Evolutionary conservation across 495 filamentous ascomycete genomes (phyloP).

Genomic region (Hypoxylon fuscum): DNA sequence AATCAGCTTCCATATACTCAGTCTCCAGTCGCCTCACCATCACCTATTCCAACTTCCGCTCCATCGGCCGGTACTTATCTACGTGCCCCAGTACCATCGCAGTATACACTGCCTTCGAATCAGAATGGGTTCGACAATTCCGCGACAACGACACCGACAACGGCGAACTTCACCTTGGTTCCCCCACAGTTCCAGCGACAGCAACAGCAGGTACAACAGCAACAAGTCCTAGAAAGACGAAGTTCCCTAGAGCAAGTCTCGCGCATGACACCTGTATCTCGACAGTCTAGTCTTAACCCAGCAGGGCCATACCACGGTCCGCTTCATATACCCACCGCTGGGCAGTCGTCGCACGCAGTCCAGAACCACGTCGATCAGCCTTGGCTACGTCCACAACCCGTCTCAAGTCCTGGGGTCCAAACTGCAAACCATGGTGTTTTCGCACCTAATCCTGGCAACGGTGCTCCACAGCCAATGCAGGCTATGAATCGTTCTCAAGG

Average conservation of each 20-base stretch:
- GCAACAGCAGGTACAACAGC: constrained; percentile 4
- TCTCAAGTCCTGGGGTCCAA: not conserved
- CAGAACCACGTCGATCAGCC: constrained; percentile 6
- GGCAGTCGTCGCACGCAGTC: not conserved
- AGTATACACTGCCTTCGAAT: constrained; percentile 4
- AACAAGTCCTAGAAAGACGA: too few species aligned
- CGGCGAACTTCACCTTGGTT: too few species aligned
- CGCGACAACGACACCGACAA: not conserved
- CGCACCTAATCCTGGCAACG: not conserved
- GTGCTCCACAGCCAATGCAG: not conserved
- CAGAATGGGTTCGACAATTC: not conserved
- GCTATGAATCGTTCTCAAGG: not conserved
- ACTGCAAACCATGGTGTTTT: not conserved
- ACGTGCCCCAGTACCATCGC: not conserved
- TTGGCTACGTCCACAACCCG: not conserved
- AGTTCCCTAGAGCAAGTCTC: constrained; percentile 2
- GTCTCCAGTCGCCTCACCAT: not conserved
- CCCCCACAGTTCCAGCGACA: not conserved
- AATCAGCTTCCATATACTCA: not conserved
- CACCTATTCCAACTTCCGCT: not conserved
- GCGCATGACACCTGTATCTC: not conserved
- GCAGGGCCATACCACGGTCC: not conserved
- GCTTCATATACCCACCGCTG: not conserved
- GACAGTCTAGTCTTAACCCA: not conserved
- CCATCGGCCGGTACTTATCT: not conserved